A percentile compares a stretch with the other conserved stretches of the same genome.
Conservation (phyloP, 2,329 filamentous ascomycete genomes). For the Colletotrichum magnum region DNA sequence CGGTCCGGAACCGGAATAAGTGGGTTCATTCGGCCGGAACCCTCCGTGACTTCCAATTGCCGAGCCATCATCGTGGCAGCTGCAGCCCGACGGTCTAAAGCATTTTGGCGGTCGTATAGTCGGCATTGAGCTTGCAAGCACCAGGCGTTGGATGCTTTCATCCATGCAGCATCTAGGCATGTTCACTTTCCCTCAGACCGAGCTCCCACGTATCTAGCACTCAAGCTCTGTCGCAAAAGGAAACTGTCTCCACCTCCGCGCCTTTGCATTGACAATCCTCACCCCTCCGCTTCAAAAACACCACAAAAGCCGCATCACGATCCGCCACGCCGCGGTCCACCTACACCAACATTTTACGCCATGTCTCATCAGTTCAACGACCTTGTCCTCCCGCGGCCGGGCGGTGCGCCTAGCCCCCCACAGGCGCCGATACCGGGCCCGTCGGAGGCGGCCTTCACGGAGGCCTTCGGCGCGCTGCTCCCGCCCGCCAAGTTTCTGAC, state of each 20-base stretch:
- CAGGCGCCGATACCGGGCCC: conserved; percentile 51
- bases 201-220: too few relatives aligned
- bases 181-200: too few relatives aligned
- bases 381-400: conserved; percentile 17
- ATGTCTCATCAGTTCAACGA: neutral
- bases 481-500: conserved; percentile 53
- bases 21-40: neutral
- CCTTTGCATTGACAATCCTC: neutral
- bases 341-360: neutral
- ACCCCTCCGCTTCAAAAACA: neutral
- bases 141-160: too few relatives aligned
- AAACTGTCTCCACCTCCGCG: conserved; percentile 11
- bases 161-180: too few relatives aligned
- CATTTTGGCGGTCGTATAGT: too few relatives aligned
- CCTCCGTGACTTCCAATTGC: neutral
- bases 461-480: conserved; percentile 55
- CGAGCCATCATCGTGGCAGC: too few relatives aligned
- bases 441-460: conserved; percentile 52
- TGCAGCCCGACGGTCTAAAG: too few relatives aligned
- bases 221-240: too few relatives aligned
- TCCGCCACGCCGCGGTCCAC: neutral
- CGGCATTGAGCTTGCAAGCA: too few relatives aligned
- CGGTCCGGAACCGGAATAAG: too few relatives aligned
- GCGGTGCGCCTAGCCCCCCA: neutral
- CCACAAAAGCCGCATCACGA: conserved; percentile 5